Base-by-base conservation (phyloP, 495 filamentous ascomycete species). In the Annulohypoxylon stygium region DNA sequence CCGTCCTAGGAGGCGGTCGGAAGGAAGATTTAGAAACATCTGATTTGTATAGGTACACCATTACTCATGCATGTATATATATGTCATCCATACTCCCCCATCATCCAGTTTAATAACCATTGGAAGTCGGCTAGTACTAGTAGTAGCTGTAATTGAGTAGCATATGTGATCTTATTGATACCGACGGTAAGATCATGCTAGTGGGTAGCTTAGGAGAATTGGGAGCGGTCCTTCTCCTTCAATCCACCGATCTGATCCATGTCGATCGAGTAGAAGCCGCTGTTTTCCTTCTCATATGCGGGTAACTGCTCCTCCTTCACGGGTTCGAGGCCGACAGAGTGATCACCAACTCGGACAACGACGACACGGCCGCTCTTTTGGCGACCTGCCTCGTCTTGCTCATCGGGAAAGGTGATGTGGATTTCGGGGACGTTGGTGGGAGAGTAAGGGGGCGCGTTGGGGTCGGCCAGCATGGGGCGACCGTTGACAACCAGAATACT, bases 351-450 rank as follows among this genome's bases (percentile, higher is more conserved):
- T 50, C 92, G 86, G 26, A 99, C 95, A 10, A 98, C 88, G n/a
- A 99, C 92, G 26, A 97, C 92, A 9, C 93, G 88, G 30, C 94
- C 95, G 55, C 91, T 94, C 83, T 91, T 93, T 67, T 88, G 88
- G 79, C 92, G 92, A 63, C 97, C 97, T 50, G 90, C 89, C 73
- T 97, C 92, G 75, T 94, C 95, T 60, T 92, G 88, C 86, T 98
- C 95, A 73, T 99, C 96, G 12, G 96, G 96, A 84, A 99, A 98
- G 0, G 96, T 99, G 78, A 99, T 97, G 80, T 95, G 93, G 77
- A 99, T 99, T 82, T 98, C 93, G 10, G 96, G 96, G 11, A 98
- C 88, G 64, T 86, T 86, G 72, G 83, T 86, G n/a, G 93, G 93
- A 65, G 93, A 94, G 51, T 90, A 81, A 30, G 94, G 93, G 14